Base-by-base conservation (phyloP, 2,329 filamentous ascomycete genomes). In the Tympanopsis confertula region DNA sequence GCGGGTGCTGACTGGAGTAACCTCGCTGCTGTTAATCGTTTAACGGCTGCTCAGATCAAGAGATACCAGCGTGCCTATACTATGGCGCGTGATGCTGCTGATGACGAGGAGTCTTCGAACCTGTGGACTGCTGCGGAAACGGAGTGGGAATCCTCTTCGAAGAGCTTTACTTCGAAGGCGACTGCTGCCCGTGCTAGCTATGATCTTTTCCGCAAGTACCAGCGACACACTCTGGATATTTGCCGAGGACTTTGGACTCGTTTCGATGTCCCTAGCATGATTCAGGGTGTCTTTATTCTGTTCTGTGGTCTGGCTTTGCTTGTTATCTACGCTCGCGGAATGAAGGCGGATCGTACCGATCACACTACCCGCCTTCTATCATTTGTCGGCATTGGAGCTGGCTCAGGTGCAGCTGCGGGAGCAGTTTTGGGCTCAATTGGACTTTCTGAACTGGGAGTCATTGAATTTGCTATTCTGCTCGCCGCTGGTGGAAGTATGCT, bases 241-340 rank as follows among this genome's bases (percentile, higher is more conserved):
- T 96, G 86, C 63, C 84, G 87, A 53, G 72, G 70, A 28, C 65
- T 96, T 13, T 98, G 91, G 91, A 87, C 91, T 17, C 77, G 84
- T 24, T 98, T 98, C 48, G 86, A 98, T 55, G 68, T 94, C 15
- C 69, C 76, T 2, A 84, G 82, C 54, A 98, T 98, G 87, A 52
- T 82, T 13, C 68, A 82, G 44, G 91, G 91, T 35, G 77, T 96
- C 26, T 54, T 58, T 0, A 72, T 94, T 38, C 73, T 93, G 43
- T 68, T 74, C 3, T 61, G 74, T 18, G 78, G 83, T 3, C 69
- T 95, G 17, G 46, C 78, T 2, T 59, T 82, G 4, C 65, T 96
- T 37, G 63, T 83, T 1, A 62, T 89, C 36, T 95, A 93, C 56
- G 78, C 85, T 5, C 71, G 72, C 14, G 63, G 64, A 17, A 68